Evolutionary conservation across 2,329 filamentous ascomycete genomes (phyloP), one percentile per base, ranked within the genome.

Genomic region (Beauveria medogensis): DNA sequence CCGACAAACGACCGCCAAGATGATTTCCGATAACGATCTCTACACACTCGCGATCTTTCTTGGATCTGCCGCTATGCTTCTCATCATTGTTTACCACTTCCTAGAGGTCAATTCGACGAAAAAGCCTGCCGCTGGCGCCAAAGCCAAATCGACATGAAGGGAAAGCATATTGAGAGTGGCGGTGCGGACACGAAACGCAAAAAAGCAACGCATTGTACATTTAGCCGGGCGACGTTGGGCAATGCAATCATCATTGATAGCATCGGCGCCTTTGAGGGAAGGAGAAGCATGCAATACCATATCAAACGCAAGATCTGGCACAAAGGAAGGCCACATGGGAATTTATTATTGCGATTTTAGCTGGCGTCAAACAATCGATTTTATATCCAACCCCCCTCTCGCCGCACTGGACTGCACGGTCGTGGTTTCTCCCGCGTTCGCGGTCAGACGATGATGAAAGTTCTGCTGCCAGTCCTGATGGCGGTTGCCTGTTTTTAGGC

Each of bases 41-140:
- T 97, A 97, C 82, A 84, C 84, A 64, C 85, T 99, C 34, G 92
- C 94, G 74, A 87, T 97, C 74, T 93, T 97, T 74, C 89, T 99
- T 63, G 94, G 94, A 78, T 89, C 87, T 60, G 84, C 87, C 46
- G 86, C 93, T 65, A 93, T 97, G 90, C 80, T 97, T 50, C 82
- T 99, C 64, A 97, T 97, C 66, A 86, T 99, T 34, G 77, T 96
- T 30, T 97, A 99, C 77, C 92, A 97, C 75, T 97, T 95, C 78
- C 86, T 99, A 69, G 93, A 97, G 74, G 84, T 96, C 78, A 97
- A 99, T 40, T 51, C 62, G 26, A 50, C 63, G 10, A 64, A 67
- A 16, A 46, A 54, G 18, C 60, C 63, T 5, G 59, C 61, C 9
- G n/a, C 57, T 16, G 59, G 52, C 62, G 52, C 50, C 26, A 59